Evolutionary conservation across 768 basidiomycete species (phyloP), one percentile per base, ranked within the genome.

Genomic region (Hemileccinum impolitum): DNA sequence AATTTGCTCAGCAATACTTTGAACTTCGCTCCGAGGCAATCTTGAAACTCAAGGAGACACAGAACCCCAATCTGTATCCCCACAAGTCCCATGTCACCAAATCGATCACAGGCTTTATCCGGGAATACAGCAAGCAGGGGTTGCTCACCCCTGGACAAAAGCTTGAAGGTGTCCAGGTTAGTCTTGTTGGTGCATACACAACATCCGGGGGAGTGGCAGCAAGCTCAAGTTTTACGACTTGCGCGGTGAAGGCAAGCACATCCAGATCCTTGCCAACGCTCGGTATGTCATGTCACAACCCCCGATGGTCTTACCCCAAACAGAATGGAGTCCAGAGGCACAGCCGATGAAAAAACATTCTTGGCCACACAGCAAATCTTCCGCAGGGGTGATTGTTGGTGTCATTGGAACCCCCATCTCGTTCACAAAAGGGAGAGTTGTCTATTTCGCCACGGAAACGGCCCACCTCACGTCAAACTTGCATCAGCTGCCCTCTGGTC

Each of bases 151-250:
- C 83, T 19, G 90, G 89, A 19, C 71, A 75, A 61, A 86, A 84
- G 74, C 72, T 90, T 2, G 77, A 84, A 9, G 73, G 69, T 4
- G 68, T 68, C 4, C 71, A 52, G 1, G 90, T 87, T 61, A 77
- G 75, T 43, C 75, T 99, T 30, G 92, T 95, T 31, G 96, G 96
- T 80, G 96, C 43, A 82, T 99, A 47, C 90, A 94, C 68, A 92
- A 85, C 60, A 94, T 96, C 55, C 84, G 96, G 19, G 76, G 79
- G 32, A 85, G 83, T 12, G 83, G 90, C 23, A 72, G 81, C 62
- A 95, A 93, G 78, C 79, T 99, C 46, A 76, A 79, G 44, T 99
- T 99, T 70, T 98, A 97, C 69, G 96, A 97, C 67, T 72, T 99
- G 15, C 88, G 90, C 59, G 85, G 87, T 8, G 95, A 98, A 68